These are phyloP conservation scores for Xylaria grammica DNA, from an alignment of 495 filamentous ascomycete species.

Conservation along the genomic window DNA sequence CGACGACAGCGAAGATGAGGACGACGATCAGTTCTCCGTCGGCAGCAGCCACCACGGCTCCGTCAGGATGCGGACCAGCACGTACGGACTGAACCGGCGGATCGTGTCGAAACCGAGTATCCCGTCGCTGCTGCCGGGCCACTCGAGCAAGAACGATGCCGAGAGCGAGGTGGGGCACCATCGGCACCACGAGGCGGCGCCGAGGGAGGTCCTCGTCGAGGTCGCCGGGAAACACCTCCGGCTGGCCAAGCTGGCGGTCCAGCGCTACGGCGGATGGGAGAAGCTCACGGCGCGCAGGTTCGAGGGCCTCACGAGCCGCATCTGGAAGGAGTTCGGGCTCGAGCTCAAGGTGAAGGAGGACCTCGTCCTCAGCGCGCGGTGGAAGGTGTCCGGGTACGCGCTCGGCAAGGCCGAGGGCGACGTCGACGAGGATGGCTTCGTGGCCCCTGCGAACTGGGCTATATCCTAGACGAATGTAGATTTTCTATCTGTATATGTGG, in stretches of 20 bases:
- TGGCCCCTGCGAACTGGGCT: constrained; percentile 6
- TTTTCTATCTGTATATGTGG: no score
- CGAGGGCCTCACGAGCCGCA: constrained; percentile 4
- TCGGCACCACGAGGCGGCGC: constrained; percentile 3
- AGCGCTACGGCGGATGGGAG: constrained; percentile 17
- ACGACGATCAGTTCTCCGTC: constrained; percentile 15
- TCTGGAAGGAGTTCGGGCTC: constrained; percentile 7
- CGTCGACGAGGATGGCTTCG: constrained; percentile 9
- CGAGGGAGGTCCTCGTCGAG: constrained; percentile 6
- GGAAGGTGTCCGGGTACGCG: constrained; percentile 13
- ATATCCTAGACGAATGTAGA: no score
- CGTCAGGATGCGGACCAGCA: not conserved
- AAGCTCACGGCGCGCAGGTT: constrained; percentile 2
- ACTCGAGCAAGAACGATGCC: not conserved
- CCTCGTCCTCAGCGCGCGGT: constrained; percentile 1
- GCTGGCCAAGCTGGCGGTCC: constrained; percentile 8
- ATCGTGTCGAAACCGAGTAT: constrained; percentile 9
- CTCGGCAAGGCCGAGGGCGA: constrained; percentile 9
- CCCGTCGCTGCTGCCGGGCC: not conserved
- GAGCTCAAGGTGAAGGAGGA: constrained; percentile 17
- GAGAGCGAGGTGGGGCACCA: constrained; percentile 11
- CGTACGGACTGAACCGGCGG: constrained; percentile 1
- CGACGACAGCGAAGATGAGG: constrained; percentile 13
- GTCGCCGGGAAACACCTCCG: constrained; percentile 12
- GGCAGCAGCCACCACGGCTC: constrained; percentile 14